Evolutionary conservation across 805 yeast genomes (phyloP).

Genomic region (Torulaspora franciscae): DNA sequence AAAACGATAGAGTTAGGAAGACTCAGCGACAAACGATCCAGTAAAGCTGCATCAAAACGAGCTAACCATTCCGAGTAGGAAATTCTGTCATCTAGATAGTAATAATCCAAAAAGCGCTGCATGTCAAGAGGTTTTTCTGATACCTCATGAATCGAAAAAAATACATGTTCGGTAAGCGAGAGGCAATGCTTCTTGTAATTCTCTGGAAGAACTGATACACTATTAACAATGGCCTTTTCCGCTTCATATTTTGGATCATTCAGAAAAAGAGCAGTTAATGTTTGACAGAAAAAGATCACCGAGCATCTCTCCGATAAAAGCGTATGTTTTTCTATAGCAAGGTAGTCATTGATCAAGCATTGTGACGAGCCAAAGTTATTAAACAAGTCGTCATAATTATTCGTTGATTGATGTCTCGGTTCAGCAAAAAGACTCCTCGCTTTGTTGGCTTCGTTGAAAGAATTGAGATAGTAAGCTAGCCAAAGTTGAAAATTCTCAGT

Average conservation of each 20-base stretch:
- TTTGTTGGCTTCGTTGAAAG: slow-evolving; percentile 4
- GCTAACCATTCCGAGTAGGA: slow-evolving; percentile 11
- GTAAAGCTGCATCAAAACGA: slow-evolving; percentile 6
- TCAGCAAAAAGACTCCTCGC: neutral
- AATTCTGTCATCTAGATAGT: neutral
- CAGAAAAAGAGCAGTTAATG: slow-evolving; percentile 8
- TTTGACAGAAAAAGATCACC: slow-evolving; percentile 8
- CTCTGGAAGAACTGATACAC: neutral
- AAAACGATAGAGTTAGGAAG: slow-evolving; percentile 13
- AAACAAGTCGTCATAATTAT: slow-evolving; percentile 5
- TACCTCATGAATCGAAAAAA: slow-evolving; percentile 6
- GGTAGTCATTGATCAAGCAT: slow-evolving; percentile 4
- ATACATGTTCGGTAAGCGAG: slow-evolving; percentile 3
- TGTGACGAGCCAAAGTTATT: slow-evolving; percentile 8
- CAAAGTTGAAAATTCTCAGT: slow-evolving; percentile 19
- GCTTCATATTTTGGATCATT: neutral
- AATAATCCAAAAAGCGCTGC: neutral
- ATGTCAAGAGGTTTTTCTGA: neutral
- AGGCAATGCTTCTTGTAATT: slow-evolving; percentile 2
- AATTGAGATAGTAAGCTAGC: slow-evolving; percentile 14
- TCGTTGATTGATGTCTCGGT: neutral
- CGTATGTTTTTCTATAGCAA: slow-evolving; percentile 1
- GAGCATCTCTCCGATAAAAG: slow-evolving; percentile 1
- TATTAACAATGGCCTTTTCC: neutral
- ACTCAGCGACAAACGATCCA: slow-evolving; percentile 8